Base-by-base conservation (phyloP, 768 basidiomycete species). In the Mycena venus region DNA sequence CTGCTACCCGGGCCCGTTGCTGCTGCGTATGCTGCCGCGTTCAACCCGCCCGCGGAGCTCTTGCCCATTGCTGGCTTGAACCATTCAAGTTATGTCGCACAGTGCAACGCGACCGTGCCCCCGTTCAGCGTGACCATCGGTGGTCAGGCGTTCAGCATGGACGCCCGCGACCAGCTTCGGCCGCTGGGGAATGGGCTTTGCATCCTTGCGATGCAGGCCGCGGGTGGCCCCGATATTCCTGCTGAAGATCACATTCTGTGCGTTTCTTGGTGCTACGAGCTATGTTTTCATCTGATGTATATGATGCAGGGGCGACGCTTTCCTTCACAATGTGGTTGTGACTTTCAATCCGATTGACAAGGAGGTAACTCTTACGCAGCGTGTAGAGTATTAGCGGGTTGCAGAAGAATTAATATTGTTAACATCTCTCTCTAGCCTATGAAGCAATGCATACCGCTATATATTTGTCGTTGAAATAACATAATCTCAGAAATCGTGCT, bases 71-170 rank as follows among this genome's bases (percentile, higher is more conserved):
- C 53, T 8, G 53, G 27, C 15, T 31, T 55, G 40, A n/a, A 19
- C 15, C 23, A n/a, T n/a, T n/a, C n/a, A n/a, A n/a, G 55, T 27
- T 79, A 68, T 31, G 23, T 76, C 36, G 70, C 72, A 21, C 55
- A 70, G 12, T 79, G 78, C 64, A 67, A 63, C 25, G 56, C 77
- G 23, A 77, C 62, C 4, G 77, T 68, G 2, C 78, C 78, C 6
- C 59, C 68, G 27, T 78, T 79, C 53, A 51, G 49, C 6, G 75
- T 77, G 11, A 63, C 12, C 29, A 74, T 79, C 12, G 77, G 75
- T 4, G 77, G 78, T 3, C 47, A 60, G 47, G 31, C 34, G 63
- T 79, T 79, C 58, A 51, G 65, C 11, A 63, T 78, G 19, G 77
- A 78, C 12, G 63, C 66, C 25, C 32, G 31, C 21, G 77, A 76